These are phyloP conservation scores for Saccharomyces pastorianus DNA, from an alignment of 1,139 yeast genomes.

Conservation along the genomic window DNA sequence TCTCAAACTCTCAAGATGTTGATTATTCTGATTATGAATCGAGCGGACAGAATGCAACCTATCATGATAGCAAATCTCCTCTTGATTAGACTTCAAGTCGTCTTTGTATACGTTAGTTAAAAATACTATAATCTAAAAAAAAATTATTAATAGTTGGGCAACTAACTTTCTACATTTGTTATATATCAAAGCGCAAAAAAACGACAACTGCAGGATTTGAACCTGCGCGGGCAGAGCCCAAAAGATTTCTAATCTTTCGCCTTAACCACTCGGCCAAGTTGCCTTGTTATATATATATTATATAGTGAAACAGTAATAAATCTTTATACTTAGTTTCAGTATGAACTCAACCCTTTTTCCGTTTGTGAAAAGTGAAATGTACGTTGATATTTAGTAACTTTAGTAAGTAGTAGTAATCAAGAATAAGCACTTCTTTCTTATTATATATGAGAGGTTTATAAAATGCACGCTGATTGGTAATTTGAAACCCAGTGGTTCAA, in stretches of 20 bases:
- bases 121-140: background rate
- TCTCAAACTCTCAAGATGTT: background rate
- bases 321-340: no score
- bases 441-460: no score
- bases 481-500: no score
- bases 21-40: background rate
- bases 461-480: no score
- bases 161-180: background rate
- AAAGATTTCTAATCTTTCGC: slow-evolving; percentile 48
- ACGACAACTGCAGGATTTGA: slow-evolving; percentile 35
- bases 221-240: slow-evolving; percentile 40
- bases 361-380: no score
- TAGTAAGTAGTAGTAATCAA: no score
- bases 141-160: background rate
- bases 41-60: background rate
- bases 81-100: background rate
- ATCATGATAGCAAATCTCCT: background rate
- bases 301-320: no score
- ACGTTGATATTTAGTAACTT: no score
- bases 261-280: slow-evolving; percentile 49
- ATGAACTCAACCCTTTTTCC: no score
- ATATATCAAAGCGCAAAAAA: slow-evolving; percentile 9
- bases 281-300: slow-evolving; percentile 26
- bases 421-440: no score
- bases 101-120: background rate